phyloP scores from a whole-genome alignment of 2,329 filamentous ascomycete genomes.

The Phialophora tarda region DNA sequence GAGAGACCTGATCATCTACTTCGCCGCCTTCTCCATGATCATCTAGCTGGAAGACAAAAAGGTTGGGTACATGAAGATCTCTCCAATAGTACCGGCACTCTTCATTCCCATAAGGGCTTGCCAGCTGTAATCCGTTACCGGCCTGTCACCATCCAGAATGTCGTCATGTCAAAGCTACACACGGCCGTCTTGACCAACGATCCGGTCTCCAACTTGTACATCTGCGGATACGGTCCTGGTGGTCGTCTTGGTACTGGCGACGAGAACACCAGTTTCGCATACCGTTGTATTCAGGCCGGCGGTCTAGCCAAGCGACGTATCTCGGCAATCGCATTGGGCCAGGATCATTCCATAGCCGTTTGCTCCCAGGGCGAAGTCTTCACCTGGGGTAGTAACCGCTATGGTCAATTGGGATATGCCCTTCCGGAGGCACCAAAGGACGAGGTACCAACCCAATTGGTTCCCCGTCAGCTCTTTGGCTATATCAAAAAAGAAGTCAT shows the following conservation, averaged over 20 bases:
- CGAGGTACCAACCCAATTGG: conserved; percentile 80
- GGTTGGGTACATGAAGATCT: conserved; percentile 40
- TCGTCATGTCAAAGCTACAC: conserved; percentile 88
- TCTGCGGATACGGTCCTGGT: conserved; percentile 89
- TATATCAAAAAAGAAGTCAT: conserved; percentile 84
- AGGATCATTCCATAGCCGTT: conserved; percentile 87
- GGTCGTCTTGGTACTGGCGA: conserved; percentile 88
- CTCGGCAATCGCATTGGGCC: conserved; percentile 78
- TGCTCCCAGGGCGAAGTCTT: conserved; percentile 87
- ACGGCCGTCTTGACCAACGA: conserved; percentile 88
- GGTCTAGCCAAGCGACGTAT: conserved; percentile 75
- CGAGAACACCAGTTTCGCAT: conserved; percentile 86
- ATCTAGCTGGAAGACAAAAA: conserved; percentile 54
- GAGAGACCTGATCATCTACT: conserved; percentile 78
- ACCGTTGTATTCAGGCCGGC: conserved; percentile 78
- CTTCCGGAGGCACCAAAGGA: conserved; percentile 69
- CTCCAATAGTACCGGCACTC: conserved; percentile 38
- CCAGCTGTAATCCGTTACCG: conserved; percentile 74
- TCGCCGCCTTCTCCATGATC: conserved; percentile 72
- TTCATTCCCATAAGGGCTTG: conserved; percentile 60
- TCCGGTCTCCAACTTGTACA: conserved; percentile 85
- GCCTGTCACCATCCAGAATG: conserved; percentile 77
- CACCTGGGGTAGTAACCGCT: conserved; percentile 90
- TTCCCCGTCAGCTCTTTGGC: conserved; percentile 88
- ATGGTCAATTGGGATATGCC: conserved; percentile 83